phyloP scores from a whole-genome alignment of 345 rosid genomes.

The Boechera divaricarpa region DNA sequence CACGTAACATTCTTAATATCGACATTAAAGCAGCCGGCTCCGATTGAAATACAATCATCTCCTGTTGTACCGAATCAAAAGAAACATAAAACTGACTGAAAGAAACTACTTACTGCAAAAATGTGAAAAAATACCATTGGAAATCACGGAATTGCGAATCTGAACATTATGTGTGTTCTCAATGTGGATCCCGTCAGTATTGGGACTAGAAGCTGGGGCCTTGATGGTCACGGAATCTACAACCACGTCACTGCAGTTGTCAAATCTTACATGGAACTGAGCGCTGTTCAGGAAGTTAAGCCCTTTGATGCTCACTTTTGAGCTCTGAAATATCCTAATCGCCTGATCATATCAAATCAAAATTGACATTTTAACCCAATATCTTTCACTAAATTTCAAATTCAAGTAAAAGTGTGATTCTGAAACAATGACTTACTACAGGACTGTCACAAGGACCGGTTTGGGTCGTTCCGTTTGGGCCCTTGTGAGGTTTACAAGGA shows the following conservation, averaged over 20 bases:
- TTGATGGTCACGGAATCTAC: slow-evolving; percentile 58
- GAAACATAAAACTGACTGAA: neutral
- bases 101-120: neutral
- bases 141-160: slow-evolving; percentile 70
- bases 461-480: slow-evolving; percentile 63
- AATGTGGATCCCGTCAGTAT: slow-evolving; percentile 89
- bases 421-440: slow-evolving; percentile 50
- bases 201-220: slow-evolving; percentile 80
- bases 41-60: slow-evolving; percentile 88
- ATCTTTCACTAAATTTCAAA: neutral
- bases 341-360: slow-evolving; percentile 44
- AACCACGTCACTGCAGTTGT: slow-evolving; percentile 53
- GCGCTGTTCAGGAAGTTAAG: slow-evolving; percentile 64
- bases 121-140: slow-evolving; percentile 57
- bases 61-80: slow-evolving; percentile 48
- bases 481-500: slow-evolving; percentile 95
- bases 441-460: slow-evolving; percentile 94
- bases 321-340: slow-evolving; percentile 60
- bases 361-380: neutral
- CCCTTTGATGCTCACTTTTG: slow-evolving; percentile 60
- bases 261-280: slow-evolving; percentile 76
- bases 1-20: slow-evolving; percentile 81
- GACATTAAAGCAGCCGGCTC: slow-evolving; percentile 75
- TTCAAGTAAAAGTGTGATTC: neutral
- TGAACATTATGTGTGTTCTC: slow-evolving; percentile 64